phyloP scores from a whole-genome alignment of 306 rosid genomes.

The Prinsepia uniflora region DNA sequence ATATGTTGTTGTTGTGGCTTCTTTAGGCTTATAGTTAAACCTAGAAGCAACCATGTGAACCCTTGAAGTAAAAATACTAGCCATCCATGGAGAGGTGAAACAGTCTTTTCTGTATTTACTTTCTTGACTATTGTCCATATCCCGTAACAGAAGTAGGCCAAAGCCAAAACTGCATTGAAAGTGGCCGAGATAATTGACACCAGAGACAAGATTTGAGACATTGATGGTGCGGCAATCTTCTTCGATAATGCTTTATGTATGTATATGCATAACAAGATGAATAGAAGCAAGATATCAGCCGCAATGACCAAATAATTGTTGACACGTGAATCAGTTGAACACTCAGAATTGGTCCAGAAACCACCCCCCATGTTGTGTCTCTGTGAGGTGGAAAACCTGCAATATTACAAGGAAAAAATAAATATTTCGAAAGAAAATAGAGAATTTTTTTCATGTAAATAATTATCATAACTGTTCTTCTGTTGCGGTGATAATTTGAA shows the following conservation, averaged over 20 bases:
- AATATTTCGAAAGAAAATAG: not conserved
- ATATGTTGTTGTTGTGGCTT: constrained; percentile 10
- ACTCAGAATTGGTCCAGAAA: constrained; percentile 11
- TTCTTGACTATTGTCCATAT: constrained; percentile 23
- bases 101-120: not conserved
- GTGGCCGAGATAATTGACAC: constrained; percentile 1
- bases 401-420: not conserved
- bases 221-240: not conserved
- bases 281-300: constrained; percentile 19
- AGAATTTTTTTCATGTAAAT: not conserved
- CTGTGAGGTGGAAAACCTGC: constrained; percentile 1
- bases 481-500: too few species aligned
- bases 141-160: constrained; percentile 28
- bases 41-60: constrained; percentile 27
- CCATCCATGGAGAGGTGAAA: constrained; percentile 29
- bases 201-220: constrained; percentile 4
- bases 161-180: constrained; percentile 20
- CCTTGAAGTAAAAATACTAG: constrained; percentile 25
- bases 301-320: constrained; percentile 20
- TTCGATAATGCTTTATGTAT: constrained; percentile 3
- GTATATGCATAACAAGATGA: constrained; percentile 14
- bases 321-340: constrained; percentile 23
- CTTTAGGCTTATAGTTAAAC: constrained; percentile 12
- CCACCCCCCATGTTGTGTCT: not conserved
- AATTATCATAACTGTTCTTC: too few species aligned